These are phyloP conservation scores for Chlamydomonas incerta DNA, from an alignment of 139 green algal species.

Conservation along the genomic window DNA sequence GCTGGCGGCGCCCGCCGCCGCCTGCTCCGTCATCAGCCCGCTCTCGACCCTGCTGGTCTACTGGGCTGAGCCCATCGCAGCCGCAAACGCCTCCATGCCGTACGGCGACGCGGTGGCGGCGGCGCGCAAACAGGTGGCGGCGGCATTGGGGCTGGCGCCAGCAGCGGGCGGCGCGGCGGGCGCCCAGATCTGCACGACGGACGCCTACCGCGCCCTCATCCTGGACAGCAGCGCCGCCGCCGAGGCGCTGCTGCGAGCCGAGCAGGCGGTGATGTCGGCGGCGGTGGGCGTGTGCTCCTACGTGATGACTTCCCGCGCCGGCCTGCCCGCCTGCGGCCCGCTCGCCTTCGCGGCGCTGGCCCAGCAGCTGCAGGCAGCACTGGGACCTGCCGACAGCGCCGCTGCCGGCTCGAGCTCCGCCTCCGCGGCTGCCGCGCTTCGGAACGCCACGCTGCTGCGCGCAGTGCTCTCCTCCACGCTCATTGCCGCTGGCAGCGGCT, in stretches of 20 bases:
- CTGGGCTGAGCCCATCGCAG: background rate
- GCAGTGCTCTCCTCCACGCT: background rate
- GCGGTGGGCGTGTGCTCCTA: constrained; percentile 9
- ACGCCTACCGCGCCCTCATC: background rate
- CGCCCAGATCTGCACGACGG: background rate
- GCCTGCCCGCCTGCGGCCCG: background rate
- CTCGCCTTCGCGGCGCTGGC: constrained; percentile 4
- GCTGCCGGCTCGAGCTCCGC: too few species aligned
- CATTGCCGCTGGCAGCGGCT: background rate
- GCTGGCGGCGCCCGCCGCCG: background rate
- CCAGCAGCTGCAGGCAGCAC: background rate
- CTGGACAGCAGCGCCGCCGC: background rate
- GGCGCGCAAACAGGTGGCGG: background rate
- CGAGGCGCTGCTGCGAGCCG: background rate
- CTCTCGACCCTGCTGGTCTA: constrained; percentile 24
- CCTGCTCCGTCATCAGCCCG: background rate
- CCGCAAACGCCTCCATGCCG: background rate
- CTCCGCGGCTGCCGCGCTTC: background rate
- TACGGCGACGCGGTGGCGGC: background rate
- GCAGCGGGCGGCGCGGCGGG: background rate
- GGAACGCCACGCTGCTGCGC: background rate
- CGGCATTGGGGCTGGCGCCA: background rate
- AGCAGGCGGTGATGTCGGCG: constrained; percentile 18
- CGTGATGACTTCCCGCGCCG: background rate
- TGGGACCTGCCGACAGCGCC: background rate